Evolutionary conservation across 129 eudicot species (phyloP).

Genomic region (Escallonia herrerae): DNA sequence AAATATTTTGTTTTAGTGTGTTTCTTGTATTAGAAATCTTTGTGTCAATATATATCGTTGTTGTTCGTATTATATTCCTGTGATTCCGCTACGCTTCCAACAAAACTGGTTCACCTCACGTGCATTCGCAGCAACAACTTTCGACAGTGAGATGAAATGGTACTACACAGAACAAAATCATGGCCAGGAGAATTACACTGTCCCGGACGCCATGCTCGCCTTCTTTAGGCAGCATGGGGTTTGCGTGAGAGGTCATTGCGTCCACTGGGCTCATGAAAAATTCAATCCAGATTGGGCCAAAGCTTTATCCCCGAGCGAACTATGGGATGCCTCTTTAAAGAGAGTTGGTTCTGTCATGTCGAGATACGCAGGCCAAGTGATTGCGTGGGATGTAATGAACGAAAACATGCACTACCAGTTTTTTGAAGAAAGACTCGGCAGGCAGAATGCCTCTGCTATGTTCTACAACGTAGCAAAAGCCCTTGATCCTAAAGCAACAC

Average conservation of each 20-base stretch:
- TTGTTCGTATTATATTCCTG: no score
- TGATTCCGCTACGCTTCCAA: no score
- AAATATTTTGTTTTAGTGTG: no score
- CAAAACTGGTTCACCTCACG: conserved; percentile 39
- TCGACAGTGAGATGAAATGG: conserved; percentile 46
- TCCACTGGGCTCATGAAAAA: conserved; percentile 21
- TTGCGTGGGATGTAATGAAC: conserved; percentile 51
- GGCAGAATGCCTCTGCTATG: conserved; percentile 12
- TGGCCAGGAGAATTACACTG: conserved; percentile 23
- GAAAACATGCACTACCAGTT: conserved; percentile 36
- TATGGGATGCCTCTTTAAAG: neutral
- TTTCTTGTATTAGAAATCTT: no score
- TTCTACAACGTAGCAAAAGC: conserved; percentile 20
- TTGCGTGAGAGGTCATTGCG: conserved; percentile 27
- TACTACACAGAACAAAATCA: conserved; percentile 9
- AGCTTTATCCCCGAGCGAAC: neutral
- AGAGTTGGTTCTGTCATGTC: conserved; percentile 16
- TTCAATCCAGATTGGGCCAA: conserved; percentile 15
- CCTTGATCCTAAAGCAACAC: conserved; percentile 12
- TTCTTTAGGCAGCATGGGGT: conserved; percentile 18
- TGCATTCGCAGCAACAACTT: conserved; percentile 15
- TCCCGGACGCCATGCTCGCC: conserved; percentile 29
- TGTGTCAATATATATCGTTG: no score
- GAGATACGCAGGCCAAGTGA: conserved; percentile 28
- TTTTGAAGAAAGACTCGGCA: conserved; percentile 22